Percentiles rank a stretch among this genome's conserved stretches.
phyloP scores from a whole-genome alignment of 495 filamentous ascomycete genomes.

The Daldinia caldariorum region DNA sequence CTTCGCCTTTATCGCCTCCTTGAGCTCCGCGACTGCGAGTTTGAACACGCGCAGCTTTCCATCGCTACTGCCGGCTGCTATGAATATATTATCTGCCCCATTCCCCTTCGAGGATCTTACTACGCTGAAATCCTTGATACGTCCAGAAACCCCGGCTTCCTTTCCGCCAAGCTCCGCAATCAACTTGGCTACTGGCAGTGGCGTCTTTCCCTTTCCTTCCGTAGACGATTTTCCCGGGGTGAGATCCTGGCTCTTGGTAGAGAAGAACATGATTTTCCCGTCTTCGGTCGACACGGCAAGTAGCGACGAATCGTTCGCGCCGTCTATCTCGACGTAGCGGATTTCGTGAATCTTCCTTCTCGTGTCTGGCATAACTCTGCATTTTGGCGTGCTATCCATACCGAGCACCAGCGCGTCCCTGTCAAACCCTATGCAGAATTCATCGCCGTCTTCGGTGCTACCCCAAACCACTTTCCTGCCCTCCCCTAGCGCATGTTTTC shows the following conservation, averaged over 20 bases:
- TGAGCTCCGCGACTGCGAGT: conserved; percentile 58
- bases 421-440: conserved; percentile 91
- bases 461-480: conserved; percentile 89
- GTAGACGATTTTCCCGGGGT: conserved; percentile 25
- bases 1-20: conserved; percentile 40
- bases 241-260: conserved; percentile 61
- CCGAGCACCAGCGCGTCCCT: conserved; percentile 85
- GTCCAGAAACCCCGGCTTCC: conserved; percentile 67
- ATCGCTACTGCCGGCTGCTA: conserved; percentile 85
- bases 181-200: conserved; percentile 62
- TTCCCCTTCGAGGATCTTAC: conserved; percentile 58
- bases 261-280: conserved; percentile 86
- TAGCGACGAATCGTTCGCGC: conserved; percentile 58
- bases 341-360: conserved; percentile 85
- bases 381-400: conserved; percentile 83
- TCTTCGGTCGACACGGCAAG: conserved; percentile 92
- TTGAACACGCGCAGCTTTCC: conserved; percentile 82
- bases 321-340: conserved; percentile 68
- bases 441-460: conserved; percentile 68
- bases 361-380: conserved; percentile 71
- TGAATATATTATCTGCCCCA: conserved; percentile 57
- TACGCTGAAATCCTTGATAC: conserved; percentile 89
- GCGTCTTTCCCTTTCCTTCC: conserved; percentile 43
- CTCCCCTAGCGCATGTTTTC: conserved; percentile 80
- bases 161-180: conserved; percentile 84